Percentiles rank a stretch among this genome's conserved stretches.
Conservation (phyloP, 805 yeast species). For the Metschnikowia vanudenii region DNA sequence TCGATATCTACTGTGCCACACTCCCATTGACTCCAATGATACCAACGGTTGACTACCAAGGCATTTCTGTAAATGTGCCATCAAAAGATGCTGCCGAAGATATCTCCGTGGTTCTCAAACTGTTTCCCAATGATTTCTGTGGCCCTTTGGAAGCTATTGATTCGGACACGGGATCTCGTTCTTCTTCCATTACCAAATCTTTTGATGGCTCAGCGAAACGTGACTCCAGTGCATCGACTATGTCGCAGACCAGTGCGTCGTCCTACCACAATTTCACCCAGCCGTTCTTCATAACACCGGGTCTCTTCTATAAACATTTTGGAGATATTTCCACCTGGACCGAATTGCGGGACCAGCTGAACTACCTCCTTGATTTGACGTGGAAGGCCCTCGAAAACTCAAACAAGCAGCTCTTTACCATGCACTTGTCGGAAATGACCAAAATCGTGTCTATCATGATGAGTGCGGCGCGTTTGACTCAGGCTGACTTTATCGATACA, state of each 20-base stretch:
- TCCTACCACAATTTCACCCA: constrained; percentile 43
- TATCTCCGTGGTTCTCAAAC: constrained; percentile 17
- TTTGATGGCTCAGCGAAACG: constrained; percentile 34
- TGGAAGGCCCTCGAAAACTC: constrained; percentile 51
- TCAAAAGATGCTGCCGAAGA: constrained; percentile 23
- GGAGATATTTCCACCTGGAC: constrained; percentile 63
- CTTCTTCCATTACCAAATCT: constrained; percentile 16
- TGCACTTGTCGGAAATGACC: constrained; percentile 53
- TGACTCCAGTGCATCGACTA: constrained; percentile 37
- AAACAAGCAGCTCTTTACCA: constrained; percentile 51
- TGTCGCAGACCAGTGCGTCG: constrained; percentile 28
- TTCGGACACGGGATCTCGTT: constrained; percentile 7
- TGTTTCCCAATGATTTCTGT: constrained; percentile 8
- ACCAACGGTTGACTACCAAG: constrained; percentile 20
- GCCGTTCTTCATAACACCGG: constrained; percentile 40
- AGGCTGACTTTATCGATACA: constrained; percentile 48
- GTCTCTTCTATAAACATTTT: constrained; percentile 56
- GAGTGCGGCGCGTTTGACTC: constrained; percentile 52
- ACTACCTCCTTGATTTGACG: constrained; percentile 47
- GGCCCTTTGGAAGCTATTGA: constrained; percentile 2
- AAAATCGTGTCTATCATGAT: constrained; percentile 53
- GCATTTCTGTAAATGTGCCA: constrained; percentile 27
- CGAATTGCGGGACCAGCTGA: constrained; percentile 47
- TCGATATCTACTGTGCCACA: constrained; percentile 57
- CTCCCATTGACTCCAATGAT: constrained; percentile 46